Conservation (phyloP, 257 asterid species). For the Nicotiana tomentosiformis region DNA sequence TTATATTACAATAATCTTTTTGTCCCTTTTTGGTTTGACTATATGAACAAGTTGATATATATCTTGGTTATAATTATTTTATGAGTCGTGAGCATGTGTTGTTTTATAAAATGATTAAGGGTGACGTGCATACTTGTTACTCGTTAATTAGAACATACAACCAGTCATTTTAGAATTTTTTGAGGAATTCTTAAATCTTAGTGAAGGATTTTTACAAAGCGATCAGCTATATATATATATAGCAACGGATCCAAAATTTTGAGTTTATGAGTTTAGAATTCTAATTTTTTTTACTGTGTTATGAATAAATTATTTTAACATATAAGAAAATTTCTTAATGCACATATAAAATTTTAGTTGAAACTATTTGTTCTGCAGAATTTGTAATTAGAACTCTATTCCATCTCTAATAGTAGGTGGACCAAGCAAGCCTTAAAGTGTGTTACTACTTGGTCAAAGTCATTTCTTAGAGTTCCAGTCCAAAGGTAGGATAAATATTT, state of each 20-base stretch:
- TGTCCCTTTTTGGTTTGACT: not conserved
- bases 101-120: not conserved
- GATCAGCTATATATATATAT: not conserved
- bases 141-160: not conserved
- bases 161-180: not conserved
- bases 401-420: too few relatives aligned
- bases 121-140: constrained; percentile 6
- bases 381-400: too few relatives aligned
- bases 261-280: too few relatives aligned
- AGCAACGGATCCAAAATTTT: not conserved
- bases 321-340: too few relatives aligned
- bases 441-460: constrained; percentile 5
- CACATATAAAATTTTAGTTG: too few relatives aligned
- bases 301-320: too few relatives aligned
- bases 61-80: not conserved
- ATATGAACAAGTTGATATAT: constrained; percentile 6
- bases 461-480: not conserved
- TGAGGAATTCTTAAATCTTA: not conserved
- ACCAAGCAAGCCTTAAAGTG: not conserved
- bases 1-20: not conserved
- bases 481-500: not conserved
- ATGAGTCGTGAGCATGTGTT: constrained; percentile 1
- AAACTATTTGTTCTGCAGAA: too few relatives aligned
- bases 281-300: too few relatives aligned
- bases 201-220: not conserved